Conservation (phyloP, 805 yeast genomes). For the Cyberlindnera japonica region DNA sequence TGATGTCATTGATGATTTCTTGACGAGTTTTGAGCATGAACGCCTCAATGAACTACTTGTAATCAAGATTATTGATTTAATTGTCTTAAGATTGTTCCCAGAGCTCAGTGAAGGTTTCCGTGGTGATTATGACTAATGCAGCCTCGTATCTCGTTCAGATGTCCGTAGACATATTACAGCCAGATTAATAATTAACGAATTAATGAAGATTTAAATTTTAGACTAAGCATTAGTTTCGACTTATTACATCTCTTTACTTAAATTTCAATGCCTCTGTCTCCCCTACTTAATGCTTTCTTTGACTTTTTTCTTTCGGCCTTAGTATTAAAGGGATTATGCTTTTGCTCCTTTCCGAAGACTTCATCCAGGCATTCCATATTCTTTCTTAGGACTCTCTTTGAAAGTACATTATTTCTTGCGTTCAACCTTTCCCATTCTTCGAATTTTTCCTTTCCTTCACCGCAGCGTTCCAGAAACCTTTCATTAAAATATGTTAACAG, state of each 20-base stretch:
- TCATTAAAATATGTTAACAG: conserved; percentile 24
- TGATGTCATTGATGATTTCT: conserved; percentile 29
- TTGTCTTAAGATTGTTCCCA: conserved; percentile 38
- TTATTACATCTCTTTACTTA: not conserved
- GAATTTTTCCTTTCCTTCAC: not conserved
- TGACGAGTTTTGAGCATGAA: conserved; percentile 34
- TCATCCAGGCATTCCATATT: too few relatives aligned
- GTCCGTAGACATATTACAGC: too few relatives aligned
- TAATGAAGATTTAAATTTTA: too few relatives aligned
- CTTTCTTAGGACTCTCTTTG: too few relatives aligned
- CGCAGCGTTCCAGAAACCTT: not conserved
- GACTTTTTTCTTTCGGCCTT: not conserved
- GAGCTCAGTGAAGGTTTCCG: conserved; percentile 25
- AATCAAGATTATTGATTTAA: conserved; percentile 39
- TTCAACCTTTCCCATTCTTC: not conserved
- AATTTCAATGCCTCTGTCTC: not conserved
- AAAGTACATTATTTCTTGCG: too few relatives aligned
- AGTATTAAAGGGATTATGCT: not conserved
- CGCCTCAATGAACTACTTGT: conserved; percentile 41
- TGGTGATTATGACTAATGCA: not conserved
- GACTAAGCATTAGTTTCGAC: not conserved
- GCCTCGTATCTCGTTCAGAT: too few relatives aligned
- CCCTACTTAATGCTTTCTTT: not conserved
- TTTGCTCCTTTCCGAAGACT: too few relatives aligned
- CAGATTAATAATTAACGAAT: too few relatives aligned